A percentile compares a stretch with the other conserved stretches of the same genome.
Evolutionary conservation across 257 asterid genomes (phyloP).

Genomic region (Penstemon barbatus): DNA sequence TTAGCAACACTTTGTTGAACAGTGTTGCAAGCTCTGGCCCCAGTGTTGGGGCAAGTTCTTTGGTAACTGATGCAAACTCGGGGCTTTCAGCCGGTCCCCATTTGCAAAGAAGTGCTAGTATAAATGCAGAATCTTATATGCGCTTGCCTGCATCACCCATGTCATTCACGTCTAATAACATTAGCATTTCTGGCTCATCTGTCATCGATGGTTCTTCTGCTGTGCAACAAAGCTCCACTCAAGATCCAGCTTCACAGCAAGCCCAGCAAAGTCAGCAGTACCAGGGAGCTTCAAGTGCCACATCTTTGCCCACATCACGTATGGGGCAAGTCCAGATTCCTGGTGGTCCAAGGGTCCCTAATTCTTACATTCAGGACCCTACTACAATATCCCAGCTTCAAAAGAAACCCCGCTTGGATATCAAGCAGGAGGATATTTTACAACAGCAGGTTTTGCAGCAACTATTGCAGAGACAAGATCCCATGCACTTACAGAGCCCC

Average conservation of each 20-base stretch:
- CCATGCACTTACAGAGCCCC: conserved; percentile 63
- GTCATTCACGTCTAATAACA: conserved; percentile 89
- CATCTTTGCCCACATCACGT: conserved; percentile 68
- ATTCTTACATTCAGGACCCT: conserved; percentile 74
- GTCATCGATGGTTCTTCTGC: conserved; percentile 77
- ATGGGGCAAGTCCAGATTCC: conserved; percentile 69
- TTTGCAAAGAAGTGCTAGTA: conserved; percentile 89
- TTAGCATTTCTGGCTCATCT: conserved; percentile 85
- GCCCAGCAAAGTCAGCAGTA: conserved; percentile 60
- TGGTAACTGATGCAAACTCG: conserved; percentile 97
- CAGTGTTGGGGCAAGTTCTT: conserved; percentile 94
- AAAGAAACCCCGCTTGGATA: conserved; percentile 90
- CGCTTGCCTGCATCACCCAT: conserved; percentile 95
- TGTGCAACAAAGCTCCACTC: conserved; percentile 71
- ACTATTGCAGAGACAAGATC: conserved; percentile 68
- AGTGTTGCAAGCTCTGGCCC: conserved; percentile 82
- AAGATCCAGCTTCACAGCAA: conserved; percentile 62
- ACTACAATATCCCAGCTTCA: conserved; percentile 63
- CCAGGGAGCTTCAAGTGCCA: conserved; percentile 81
- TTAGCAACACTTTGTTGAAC: conserved; percentile 58
- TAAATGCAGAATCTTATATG: conserved; percentile 88
- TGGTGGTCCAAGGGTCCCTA: conserved; percentile 54
- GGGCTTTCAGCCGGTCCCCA: conserved; percentile 90
- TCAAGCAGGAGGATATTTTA: conserved; percentile 80
- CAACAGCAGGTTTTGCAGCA: conserved; percentile 91